A percentile compares a stretch with the other conserved stretches of the same genome.
phyloP scores from a whole-genome alignment of 208 protist species.

The Porcisia deanei region DNA sequence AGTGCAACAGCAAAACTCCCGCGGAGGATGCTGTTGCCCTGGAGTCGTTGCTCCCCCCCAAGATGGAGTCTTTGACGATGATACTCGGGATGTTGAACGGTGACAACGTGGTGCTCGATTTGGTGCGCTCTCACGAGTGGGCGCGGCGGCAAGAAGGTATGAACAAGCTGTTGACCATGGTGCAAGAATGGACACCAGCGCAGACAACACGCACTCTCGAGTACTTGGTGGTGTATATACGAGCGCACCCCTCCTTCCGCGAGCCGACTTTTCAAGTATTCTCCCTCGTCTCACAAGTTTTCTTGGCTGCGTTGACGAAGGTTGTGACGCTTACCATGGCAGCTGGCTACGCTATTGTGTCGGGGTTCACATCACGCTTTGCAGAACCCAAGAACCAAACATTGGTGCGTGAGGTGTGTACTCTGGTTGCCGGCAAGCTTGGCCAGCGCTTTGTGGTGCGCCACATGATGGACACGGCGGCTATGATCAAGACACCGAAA shows the following conservation, averaged over 20 bases:
- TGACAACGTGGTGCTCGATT: slow-evolving; percentile 50
- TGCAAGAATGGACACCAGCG: slow-evolving; percentile 53
- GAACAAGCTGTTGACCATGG: slow-evolving; percentile 45
- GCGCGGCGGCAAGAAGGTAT: slow-evolving; percentile 66
- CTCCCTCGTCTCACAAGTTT: slow-evolving; percentile 37
- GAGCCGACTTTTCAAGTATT: slow-evolving; percentile 87
- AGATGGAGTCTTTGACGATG: slow-evolving; percentile 55
- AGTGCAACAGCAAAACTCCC: slow-evolving; percentile 2
- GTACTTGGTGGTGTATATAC: slow-evolving; percentile 66
- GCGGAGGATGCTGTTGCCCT: slow-evolving; percentile 65
- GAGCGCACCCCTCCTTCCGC: slow-evolving; percentile 60
- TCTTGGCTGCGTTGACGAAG: slow-evolving; percentile 47
- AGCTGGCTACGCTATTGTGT: slow-evolving; percentile 70
- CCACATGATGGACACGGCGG: slow-evolving; percentile 60
- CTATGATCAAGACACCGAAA: slow-evolving; percentile 61
- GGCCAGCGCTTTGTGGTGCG: slow-evolving; percentile 66
- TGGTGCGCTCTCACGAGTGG: slow-evolving; percentile 83
- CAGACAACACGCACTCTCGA: slow-evolving; percentile 53
- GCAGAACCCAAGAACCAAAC: slow-evolving; percentile 75
- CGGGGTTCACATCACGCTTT: slow-evolving; percentile 57
- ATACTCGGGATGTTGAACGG: slow-evolving; percentile 67
- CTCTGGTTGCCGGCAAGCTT: slow-evolving; percentile 38
- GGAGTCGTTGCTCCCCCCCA: slow-evolving; percentile 71
- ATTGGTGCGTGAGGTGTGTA: slow-evolving; percentile 50
- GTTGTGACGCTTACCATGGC: slow-evolving; percentile 41